A percentile compares a stretch with the other conserved stretches of the same genome.
Evolutionary conservation across 2,329 filamentous ascomycete genomes (phyloP).

Genomic region (Neonectria punicea): DNA sequence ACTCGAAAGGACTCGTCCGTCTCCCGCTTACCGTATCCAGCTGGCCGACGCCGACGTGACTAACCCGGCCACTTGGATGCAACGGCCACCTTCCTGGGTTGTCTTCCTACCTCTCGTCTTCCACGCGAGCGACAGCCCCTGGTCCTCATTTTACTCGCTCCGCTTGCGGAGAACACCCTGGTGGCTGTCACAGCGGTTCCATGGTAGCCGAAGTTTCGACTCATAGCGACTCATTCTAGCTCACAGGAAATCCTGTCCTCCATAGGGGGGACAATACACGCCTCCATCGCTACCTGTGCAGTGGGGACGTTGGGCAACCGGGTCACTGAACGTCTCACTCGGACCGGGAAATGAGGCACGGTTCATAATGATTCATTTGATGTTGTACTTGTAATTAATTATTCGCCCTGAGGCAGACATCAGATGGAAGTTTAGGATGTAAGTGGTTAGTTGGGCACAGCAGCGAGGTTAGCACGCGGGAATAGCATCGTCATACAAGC

Average conservation of each 20-base stretch:
- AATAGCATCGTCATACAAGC: slow-evolving; percentile 10
- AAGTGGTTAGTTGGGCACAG: neutral
- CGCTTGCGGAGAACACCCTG: neutral
- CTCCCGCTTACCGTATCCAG: slow-evolving; percentile 32
- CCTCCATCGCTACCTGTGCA: neutral
- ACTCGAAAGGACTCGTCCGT: neutral
- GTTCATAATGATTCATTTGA: neutral
- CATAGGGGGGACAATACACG: neutral
- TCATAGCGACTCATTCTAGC: slow-evolving; percentile 12
- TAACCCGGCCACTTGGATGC: slow-evolving; percentile 10
- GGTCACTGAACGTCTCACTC: neutral
- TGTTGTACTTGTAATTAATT: neutral
- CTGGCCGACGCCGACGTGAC: slow-evolving; percentile 30
- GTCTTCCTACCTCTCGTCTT: slow-evolving; percentile 1
- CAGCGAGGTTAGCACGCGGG: neutral
- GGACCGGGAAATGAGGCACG: neutral
- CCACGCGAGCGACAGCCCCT: neutral
- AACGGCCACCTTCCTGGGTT: neutral
- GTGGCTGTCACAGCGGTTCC: neutral
- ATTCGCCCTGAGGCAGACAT: neutral
- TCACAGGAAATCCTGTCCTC: slow-evolving; percentile 5
- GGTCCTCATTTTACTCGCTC: neutral
- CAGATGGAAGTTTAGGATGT: neutral
- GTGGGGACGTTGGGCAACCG: neutral
- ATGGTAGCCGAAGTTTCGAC: neutral